Evolutionary conservation across 768 basidiomycete genomes (phyloP), one percentile per base, ranked within the genome.

Genomic region (Boletus bicolor): DNA sequence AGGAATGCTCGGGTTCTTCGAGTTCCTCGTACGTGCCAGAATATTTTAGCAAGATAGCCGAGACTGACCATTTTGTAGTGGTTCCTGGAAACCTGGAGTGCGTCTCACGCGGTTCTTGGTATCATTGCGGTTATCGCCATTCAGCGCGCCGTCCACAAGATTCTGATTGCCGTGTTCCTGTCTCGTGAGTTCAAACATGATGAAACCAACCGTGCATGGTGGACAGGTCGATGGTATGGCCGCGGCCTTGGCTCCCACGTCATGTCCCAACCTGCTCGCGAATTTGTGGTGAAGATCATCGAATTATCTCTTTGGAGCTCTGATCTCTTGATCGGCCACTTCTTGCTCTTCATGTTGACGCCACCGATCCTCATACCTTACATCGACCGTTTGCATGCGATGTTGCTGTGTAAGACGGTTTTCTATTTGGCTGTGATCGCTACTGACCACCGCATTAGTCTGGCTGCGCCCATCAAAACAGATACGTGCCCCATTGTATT

Each of bases 131-230:
- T 93, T 57, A 90, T 98, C 57, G 83, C 86, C 54, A 91, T 98
- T 54, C 94, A 98, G 69, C 85, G 97, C 49, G 90, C 90, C 17
- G 75, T 98, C 57, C 87, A 95, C 82, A 98, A 98, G 79, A 79
- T 93, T 56, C 77, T 97, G 53, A 98, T 99, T 66, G 79, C 95
- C 0, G 88, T 96, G 57, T 93, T 95, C 83, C 77, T 98, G 37
- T 89, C 94, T 39, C 89, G 97, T 59, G 97, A 99, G 73, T 97
- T 97, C 82, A 99, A 99, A 77, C 94, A 98, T 70, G 97, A 99
- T 70, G 95, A 98, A 74, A 95, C 93, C 36, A 98, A 98, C 75
- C 82, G 93, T 28, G 95, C 95, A 7, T 99, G 96, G 96, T 99
- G 97, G 97, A 96, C 95, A 34, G 95, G 94, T 45, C 80, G 86